Conservation (phyloP, 2,329 filamentous ascomycete species). For the Calonectria naviculata region DNA sequence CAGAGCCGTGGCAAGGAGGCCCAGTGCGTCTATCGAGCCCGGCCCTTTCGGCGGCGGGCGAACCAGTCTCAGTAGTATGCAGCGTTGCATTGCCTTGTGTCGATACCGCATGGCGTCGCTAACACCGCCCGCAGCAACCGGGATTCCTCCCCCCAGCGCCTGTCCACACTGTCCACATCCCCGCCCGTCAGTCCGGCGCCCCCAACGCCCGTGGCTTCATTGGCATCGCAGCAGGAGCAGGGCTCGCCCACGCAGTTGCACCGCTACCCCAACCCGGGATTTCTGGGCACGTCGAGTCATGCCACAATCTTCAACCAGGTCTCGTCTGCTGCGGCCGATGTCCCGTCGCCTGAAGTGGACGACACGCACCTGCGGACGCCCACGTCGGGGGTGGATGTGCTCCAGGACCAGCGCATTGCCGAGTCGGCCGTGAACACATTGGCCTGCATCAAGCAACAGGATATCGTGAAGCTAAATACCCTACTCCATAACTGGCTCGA, state of each 20-base stretch:
- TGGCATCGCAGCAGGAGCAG: not conserved
- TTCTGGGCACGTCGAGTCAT: slow-evolving; percentile 15
- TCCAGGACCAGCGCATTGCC: slow-evolving; percentile 2
- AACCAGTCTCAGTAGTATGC: not conserved
- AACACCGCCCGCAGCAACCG: not conserved
- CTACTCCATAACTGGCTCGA: slow-evolving; percentile 6
- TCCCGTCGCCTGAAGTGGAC: not conserved
- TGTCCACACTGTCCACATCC: not conserved
- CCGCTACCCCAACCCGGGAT: slow-evolving; percentile 20
- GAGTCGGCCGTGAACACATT: slow-evolving; percentile 7
- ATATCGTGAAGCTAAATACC: not conserved
- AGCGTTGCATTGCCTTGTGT: not conserved
- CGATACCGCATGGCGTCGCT: not conserved
- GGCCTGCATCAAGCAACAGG: not conserved
- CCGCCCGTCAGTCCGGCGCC: not conserved
- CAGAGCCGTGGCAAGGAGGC: not conserved
- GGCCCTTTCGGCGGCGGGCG: slow-evolving; percentile 6
- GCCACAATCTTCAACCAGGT: slow-evolving; percentile 17
- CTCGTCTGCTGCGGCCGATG: not conserved
- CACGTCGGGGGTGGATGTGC: not conserved
- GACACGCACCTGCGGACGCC: slow-evolving; percentile 2
- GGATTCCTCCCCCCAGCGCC: not conserved
- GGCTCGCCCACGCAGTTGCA: not conserved
- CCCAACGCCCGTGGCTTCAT: not conserved
- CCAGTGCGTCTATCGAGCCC: slow-evolving; percentile 11